Evolutionary conservation across 805 yeast species (phyloP), one percentile per base, ranked within the genome.

Genomic region (Candida corydali): DNA sequence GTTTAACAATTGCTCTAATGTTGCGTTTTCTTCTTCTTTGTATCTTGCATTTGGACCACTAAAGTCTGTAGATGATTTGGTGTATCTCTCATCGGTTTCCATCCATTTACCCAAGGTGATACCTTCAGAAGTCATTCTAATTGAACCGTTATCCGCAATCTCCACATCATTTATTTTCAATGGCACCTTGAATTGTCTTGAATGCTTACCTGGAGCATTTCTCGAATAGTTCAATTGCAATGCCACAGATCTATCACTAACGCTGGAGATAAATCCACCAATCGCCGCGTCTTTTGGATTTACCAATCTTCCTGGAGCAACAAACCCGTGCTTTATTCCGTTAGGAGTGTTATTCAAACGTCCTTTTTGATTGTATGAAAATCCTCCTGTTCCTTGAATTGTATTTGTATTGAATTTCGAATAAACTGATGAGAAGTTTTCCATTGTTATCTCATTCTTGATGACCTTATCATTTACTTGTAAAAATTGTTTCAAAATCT

Each of bases 331-430:
- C 32, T 72, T 63, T 17, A 78, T 59, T 34, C 95, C 95, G 49
- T 80, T 76, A 16, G 94, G 93, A 3, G 83, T 68, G 54, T 78
- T 82, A 40, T 65, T 54, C 26, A 86, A 61, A 54, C 86, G 73
- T 5, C 95, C 95, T 40, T 70, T 73, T 42, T 82, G 72, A 26
- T 66, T 68, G 50, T 85, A 86, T 1, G 86, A 73, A 41, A 86
- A 69, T 5, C 95, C 95, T 19, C 83, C 95, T 6, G 84, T 75
- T 22, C 88, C 94, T 37, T 80, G 72, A 31, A 76, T 55, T 18
- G 57, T 55, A 8, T 38, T 39, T 8, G 45, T 25, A 6, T 37
- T 35, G 11, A 38, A 34, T 17, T 34, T 37, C 7, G 54, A 51
- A 18, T 42, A 34, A n/a, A 38, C 42, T 31, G 49, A 55, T 32